These are phyloP conservation scores for Pyronema omphalodes DNA, from an alignment of 495 filamentous ascomycete species.

Conservation along the genomic window DNA sequence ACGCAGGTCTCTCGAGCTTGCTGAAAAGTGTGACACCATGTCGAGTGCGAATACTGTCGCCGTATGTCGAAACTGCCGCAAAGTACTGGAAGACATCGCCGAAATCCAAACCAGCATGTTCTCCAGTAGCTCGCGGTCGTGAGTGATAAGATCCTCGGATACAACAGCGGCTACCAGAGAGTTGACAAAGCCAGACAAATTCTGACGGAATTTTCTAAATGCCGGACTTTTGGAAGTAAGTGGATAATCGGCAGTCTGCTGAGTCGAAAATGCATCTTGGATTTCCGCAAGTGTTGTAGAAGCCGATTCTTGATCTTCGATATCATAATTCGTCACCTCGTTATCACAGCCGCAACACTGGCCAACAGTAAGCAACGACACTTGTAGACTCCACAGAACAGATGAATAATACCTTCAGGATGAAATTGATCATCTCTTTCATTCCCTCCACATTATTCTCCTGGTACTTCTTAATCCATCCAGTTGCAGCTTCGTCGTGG, in stretches of 20 bases:
- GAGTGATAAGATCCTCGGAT: slow-evolving; percentile 55
- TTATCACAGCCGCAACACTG: slow-evolving; percentile 54
- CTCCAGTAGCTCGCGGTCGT: slow-evolving; percentile 54
- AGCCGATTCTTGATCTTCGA: slow-evolving; percentile 58
- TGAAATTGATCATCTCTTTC: slow-evolving; percentile 72
- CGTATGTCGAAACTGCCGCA: slow-evolving; percentile 83
- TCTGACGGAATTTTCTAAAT: slow-evolving; percentile 50
- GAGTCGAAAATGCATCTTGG: slow-evolving; percentile 44
- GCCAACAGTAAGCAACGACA: slow-evolving; percentile 1
- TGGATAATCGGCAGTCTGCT: slow-evolving; percentile 78
- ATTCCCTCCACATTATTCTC: slow-evolving; percentile 47
- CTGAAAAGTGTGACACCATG: slow-evolving; percentile 51
- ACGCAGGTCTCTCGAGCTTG: slow-evolving; percentile 41
- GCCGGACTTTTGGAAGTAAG: slow-evolving; percentile 61
- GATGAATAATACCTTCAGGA: slow-evolving; percentile 38
- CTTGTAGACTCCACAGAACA: background rate
- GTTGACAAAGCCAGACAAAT: slow-evolving; percentile 60
- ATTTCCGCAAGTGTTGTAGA: slow-evolving; percentile 46
- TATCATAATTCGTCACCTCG: slow-evolving; percentile 55
- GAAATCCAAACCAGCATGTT: slow-evolving; percentile 73
- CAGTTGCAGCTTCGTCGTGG: slow-evolving; percentile 52
- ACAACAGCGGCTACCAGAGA: slow-evolving; percentile 56
- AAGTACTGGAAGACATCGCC: slow-evolving; percentile 62
- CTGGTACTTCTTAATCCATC: slow-evolving; percentile 62
- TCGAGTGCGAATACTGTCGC: slow-evolving; percentile 62